These are phyloP conservation scores for Annulohypoxylon bovei DNA, from an alignment of 495 filamentous ascomycete species.

Conservation along the genomic window DNA sequence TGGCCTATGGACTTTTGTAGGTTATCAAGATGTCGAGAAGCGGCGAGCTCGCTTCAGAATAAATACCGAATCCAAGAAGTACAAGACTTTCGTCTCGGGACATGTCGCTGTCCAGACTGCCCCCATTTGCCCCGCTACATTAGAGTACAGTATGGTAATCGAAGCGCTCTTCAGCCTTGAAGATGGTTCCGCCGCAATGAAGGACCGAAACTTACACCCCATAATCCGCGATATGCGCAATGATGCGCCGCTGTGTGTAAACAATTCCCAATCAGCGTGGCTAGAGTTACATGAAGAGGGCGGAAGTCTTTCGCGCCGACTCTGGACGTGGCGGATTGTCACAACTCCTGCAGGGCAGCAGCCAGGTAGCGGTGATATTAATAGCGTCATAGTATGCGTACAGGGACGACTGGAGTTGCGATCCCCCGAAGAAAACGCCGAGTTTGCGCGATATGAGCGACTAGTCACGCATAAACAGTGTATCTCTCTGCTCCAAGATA, in stretches of 20 bases:
- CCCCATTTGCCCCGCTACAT: neutral
- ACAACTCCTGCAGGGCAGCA: neutral
- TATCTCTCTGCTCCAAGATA: neutral
- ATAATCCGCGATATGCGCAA: neutral
- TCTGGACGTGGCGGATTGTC: neutral
- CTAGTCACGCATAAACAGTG: neutral
- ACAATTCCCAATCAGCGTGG: neutral
- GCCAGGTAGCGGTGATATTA: neutral
- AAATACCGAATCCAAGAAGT: conserved; percentile 53
- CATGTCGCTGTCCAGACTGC: conserved; percentile 51
- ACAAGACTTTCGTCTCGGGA: conserved; percentile 48
- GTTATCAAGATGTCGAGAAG: conserved; percentile 50
- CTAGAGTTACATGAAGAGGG: neutral
- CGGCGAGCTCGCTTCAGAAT: conserved; percentile 53
- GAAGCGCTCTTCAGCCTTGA: neutral
- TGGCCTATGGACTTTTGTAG: conserved; percentile 51
- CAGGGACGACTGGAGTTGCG: neutral
- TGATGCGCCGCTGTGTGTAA: neutral
- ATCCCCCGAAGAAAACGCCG: neutral
- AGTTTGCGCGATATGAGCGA: conserved; percentile 5
- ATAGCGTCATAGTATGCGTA: neutral
- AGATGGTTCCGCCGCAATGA: neutral
- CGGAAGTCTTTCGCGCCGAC: neutral
- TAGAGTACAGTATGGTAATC: neutral
- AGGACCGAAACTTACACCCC: neutral